Evolutionary conservation across 169 alveolate species (phyloP).

Genomic region (Amoebophrya sp.): DNA sequence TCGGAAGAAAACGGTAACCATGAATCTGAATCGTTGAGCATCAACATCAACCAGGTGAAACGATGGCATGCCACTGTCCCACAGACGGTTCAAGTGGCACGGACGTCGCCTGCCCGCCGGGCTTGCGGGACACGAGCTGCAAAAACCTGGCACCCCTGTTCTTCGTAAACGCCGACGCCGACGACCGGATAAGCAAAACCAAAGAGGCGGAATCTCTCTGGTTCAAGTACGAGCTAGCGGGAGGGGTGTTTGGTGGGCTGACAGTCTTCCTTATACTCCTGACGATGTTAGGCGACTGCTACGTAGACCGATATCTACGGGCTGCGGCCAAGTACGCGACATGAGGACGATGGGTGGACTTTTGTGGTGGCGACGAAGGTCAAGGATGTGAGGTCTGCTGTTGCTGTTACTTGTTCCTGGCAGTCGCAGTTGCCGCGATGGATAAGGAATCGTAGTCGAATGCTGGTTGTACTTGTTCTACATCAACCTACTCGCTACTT

Average conservation of each 20-base stretch:
- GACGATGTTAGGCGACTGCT: neutral
- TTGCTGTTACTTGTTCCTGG: too few species aligned
- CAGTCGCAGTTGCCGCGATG: too few species aligned
- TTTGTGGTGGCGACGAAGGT: too few species aligned
- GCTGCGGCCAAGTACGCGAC: conserved; percentile 10
- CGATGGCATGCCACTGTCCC: conserved; percentile 1
- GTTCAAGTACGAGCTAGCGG: neutral
- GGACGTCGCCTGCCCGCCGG: too few species aligned
- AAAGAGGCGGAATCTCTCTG: neutral
- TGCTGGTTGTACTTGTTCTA: too few species aligned
- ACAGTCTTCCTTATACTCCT: neutral
- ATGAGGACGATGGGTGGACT: too few species aligned
- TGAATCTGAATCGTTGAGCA: too few species aligned
- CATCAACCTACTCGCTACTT: too few species aligned
- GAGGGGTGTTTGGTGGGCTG: neutral
- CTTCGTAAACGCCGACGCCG: neutral
- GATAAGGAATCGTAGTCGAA: too few species aligned
- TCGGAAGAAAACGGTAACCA: too few species aligned
- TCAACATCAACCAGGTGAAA: neutral
- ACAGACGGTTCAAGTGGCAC: neutral
- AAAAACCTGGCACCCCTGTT: neutral
- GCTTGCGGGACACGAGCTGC: too few species aligned
- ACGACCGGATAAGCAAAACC: neutral
- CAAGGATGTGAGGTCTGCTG: too few species aligned
- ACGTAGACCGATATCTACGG: neutral